phyloP scores from a whole-genome alignment of 345 rosid species.

The Cardiospermum halicacabum region DNA sequence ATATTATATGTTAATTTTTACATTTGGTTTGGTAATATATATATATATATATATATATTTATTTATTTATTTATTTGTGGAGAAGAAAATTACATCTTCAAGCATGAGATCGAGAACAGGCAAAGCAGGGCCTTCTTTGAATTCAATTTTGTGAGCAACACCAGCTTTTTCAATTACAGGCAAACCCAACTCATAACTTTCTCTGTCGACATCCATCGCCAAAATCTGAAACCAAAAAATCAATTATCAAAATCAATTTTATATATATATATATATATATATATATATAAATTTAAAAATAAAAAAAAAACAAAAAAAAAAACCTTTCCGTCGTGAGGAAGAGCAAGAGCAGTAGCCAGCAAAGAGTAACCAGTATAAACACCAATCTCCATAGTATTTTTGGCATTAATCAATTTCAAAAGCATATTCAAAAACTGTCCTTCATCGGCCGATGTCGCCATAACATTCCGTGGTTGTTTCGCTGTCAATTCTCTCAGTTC shows the following conservation, averaged over 20 bases:
- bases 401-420: conserved; percentile 50
- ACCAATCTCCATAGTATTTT: conserved; percentile 62
- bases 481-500: conserved; percentile 57
- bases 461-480: conserved; percentile 42
- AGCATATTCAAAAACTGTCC: conserved; percentile 65
- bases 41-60: too few relatives aligned
- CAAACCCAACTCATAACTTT: conserved; percentile 82
- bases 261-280: too few relatives aligned
- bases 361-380: conserved; percentile 91
- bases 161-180: conserved; percentile 93
- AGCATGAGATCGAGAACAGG: conserved; percentile 81
- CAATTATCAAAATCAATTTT: too few relatives aligned
- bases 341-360: conserved; percentile 69
- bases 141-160: conserved; percentile 88
- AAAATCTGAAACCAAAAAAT: conserved; percentile 63
- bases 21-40: too few relatives aligned
- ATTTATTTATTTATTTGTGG: too few relatives aligned
- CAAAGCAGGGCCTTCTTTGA: conserved; percentile 96
- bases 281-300: too few relatives aligned
- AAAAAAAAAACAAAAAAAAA: too few relatives aligned
- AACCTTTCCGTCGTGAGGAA: conserved; percentile 75
- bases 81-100: conserved; percentile 92
- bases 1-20: too few relatives aligned
- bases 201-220: conserved; percentile 91
- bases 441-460: conserved; percentile 70